These are phyloP conservation scores for Zygoascus meyerae DNA, from an alignment of 1,139 yeast genomes.

Conservation along the genomic window DNA sequence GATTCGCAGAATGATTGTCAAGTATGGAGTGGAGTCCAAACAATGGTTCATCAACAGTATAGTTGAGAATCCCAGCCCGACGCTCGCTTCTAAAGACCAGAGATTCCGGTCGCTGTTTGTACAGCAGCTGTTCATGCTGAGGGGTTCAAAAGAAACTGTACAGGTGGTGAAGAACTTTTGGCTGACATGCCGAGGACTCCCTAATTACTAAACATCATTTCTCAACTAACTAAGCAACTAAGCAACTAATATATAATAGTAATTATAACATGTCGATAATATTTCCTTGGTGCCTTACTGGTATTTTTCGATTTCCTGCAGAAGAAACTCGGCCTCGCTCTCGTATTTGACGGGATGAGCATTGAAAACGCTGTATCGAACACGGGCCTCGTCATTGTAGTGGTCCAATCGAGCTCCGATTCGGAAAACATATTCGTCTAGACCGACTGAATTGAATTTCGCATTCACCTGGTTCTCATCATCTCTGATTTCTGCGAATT, in stretches of 20 bases:
- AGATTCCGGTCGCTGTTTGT: conserved; percentile 38
- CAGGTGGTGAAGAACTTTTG: conserved; percentile 58
- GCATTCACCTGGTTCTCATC: conserved; percentile 43
- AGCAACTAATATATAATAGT: not conserved
- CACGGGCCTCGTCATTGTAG: conserved; percentile 62
- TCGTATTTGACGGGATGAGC: conserved; percentile 52
- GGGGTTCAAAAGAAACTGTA: conserved; percentile 54
- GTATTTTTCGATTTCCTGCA: conserved; percentile 37
- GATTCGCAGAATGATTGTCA: conserved; percentile 48
- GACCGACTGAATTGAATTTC: conserved; percentile 17
- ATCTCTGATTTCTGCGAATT: conserved; percentile 49
- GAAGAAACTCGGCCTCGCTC: conserved; percentile 58
- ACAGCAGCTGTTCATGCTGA: conserved; percentile 51
- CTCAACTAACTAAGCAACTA: conserved; percentile 1
- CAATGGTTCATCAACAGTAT: conserved; percentile 42
- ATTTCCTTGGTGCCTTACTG: not conserved
- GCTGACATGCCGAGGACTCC: conserved; percentile 42
- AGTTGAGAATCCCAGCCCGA: conserved; percentile 31
- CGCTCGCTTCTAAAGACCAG: conserved; percentile 18
- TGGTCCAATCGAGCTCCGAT: conserved; percentile 77
- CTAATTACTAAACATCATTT: conserved; percentile 21
- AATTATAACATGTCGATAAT: not conserved
- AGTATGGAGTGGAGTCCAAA: conserved; percentile 45
- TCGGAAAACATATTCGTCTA: conserved; percentile 70
- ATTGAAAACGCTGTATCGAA: conserved; percentile 63